These are phyloP conservation scores for Xylaria sp. DNA, from an alignment of 2,329 filamentous ascomycete genomes.

Conservation along the genomic window DNA sequence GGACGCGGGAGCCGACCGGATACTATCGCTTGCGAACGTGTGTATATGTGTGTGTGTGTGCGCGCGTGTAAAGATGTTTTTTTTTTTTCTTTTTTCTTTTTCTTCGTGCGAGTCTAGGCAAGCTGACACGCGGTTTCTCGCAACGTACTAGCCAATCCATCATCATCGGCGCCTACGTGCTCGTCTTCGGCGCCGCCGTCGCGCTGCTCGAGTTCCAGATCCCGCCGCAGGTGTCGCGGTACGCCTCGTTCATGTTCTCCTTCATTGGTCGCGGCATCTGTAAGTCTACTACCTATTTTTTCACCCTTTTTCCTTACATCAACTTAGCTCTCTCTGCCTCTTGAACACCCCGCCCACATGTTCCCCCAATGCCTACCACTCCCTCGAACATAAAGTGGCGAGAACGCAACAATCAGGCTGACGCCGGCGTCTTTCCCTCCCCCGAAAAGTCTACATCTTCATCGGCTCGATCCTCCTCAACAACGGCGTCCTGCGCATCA, in stretches of 20 bases:
- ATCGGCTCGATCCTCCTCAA: slow-evolving; percentile 84
- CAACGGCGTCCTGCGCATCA: slow-evolving; percentile 64
- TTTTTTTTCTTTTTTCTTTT: too few species aligned
- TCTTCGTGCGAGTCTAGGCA: too few species aligned
- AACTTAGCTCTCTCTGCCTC: too few species aligned
- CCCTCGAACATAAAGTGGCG: too few species aligned
- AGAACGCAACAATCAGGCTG: too few species aligned
- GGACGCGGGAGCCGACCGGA: too few species aligned
- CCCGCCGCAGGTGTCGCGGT: slow-evolving; percentile 86
- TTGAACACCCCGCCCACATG: too few species aligned
- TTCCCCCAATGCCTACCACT: too few species aligned
- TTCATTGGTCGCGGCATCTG: slow-evolving; percentile 94
- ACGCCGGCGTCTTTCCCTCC: too few species aligned
- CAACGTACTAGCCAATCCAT: slow-evolving; percentile 62
- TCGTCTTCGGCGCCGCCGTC: slow-evolving; percentile 83
- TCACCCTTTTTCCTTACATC: neutral
- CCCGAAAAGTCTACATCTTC: slow-evolving; percentile 99
- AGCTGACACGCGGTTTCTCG: slow-evolving; percentile 21
- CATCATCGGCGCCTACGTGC: slow-evolving; percentile 83
- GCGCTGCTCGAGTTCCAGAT: slow-evolving; percentile 89
- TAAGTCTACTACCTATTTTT: slow-evolving; percentile 54
- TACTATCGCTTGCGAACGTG: too few species aligned
- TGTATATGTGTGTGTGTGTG: too few species aligned
- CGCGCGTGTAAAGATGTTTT: too few species aligned
- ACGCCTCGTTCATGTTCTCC: slow-evolving; percentile 97